Percentiles rank a stretch among this genome's conserved stretches.
These are phyloP conservation scores for Coemansia sp. DNA, from an alignment of 192 early-diverging fungal genomes.

Conservation along the genomic window DNA sequence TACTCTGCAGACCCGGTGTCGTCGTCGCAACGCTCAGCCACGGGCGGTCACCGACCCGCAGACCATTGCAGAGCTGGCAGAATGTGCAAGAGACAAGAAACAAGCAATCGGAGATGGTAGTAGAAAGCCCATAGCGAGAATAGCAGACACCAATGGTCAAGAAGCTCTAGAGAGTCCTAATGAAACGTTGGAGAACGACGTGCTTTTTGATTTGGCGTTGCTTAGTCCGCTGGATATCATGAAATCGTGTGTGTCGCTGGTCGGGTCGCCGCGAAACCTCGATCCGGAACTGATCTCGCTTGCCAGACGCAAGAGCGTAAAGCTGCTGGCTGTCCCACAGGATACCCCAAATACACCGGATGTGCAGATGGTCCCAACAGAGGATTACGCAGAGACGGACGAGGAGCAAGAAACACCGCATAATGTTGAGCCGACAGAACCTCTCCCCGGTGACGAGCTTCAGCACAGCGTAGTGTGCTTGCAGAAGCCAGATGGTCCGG, in stretches of 20 bases:
- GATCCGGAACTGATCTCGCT: constrained; percentile 13
- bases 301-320: neutral
- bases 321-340: too few relatives aligned
- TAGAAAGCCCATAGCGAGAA: too few relatives aligned
- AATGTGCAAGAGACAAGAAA: neutral
- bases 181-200: neutral
- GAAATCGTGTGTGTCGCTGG: constrained; percentile 17
- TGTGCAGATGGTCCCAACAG: neutral
- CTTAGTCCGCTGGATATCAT: neutral
- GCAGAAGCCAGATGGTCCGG: neutral
- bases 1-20: constrained; percentile 22
- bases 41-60: constrained; percentile 3
- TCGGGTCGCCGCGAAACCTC: constrained; percentile 12
- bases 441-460: neutral
- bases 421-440: neutral
- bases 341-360: neutral
- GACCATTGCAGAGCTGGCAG: neutral
- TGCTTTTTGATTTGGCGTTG: neutral
- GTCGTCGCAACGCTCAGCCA: constrained; percentile 8
- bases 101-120: neutral
- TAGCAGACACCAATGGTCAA: neutral
- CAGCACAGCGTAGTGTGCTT: neutral
- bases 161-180: neutral
- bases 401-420: neutral
- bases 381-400: neutral